phyloP scores from a whole-genome alignment of 2,329 filamentous ascomycete species.

The Fusarium sacchari region DNA sequence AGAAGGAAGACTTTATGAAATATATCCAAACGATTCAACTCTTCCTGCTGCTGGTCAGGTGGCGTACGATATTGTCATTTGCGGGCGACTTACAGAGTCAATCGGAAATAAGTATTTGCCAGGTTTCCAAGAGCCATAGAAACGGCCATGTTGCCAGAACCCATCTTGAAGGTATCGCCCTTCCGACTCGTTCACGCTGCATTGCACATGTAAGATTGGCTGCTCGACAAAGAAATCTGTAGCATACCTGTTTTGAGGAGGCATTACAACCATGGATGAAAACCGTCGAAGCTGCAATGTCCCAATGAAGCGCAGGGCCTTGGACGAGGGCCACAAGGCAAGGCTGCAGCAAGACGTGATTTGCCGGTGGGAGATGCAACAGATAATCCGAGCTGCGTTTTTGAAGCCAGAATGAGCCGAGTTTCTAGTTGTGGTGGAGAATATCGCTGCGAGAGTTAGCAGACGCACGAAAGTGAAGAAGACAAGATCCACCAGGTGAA shows the following conservation, averaged over 20 bases:
- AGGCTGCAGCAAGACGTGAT: conserved; percentile 11
- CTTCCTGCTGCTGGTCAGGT: conserved; percentile 59
- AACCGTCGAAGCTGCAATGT: conserved; percentile 15
- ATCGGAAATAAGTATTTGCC: conserved; percentile 81
- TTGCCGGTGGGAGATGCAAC: conserved; percentile 11
- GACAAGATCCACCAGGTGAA: conserved; percentile 9
- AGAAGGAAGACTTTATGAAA: conserved; percentile 81
- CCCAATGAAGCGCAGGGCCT: conserved; percentile 7
- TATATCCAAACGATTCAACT: conserved; percentile 82
- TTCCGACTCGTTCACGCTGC: conserved; percentile 33
- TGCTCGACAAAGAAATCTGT: background rate
- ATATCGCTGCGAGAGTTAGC: conserved; percentile 28
- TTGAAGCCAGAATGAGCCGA: conserved; percentile 14
- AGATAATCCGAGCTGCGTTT: conserved; percentile 3
- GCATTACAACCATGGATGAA: conserved; percentile 45
- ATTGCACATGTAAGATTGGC: conserved; percentile 20
- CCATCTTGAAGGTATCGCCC: conserved; percentile 42
- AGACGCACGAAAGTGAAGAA: conserved; percentile 25
- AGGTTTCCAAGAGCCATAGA: conserved; percentile 73
- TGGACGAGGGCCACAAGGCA: background rate
- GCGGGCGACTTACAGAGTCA: conserved; percentile 68
- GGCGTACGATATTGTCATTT: background rate
- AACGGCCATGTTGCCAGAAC: conserved; percentile 71
- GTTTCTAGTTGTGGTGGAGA: conserved; percentile 21
- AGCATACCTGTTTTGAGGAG: conserved; percentile 46